phyloP scores from a whole-genome alignment of 768 basidiomycete species.

The Amanita inopinata region DNA sequence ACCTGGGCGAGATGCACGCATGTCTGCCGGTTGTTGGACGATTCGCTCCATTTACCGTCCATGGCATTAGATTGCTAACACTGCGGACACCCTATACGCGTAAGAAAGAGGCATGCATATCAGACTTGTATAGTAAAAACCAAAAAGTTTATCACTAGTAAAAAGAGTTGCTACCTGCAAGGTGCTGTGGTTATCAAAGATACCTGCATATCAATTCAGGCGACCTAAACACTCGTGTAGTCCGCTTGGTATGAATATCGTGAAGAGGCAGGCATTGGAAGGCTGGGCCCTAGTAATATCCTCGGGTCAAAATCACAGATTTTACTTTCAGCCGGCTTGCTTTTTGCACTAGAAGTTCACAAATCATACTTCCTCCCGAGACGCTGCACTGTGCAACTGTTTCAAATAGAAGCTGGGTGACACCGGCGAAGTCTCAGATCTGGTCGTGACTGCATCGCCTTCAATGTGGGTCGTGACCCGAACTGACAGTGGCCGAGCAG shows the following conservation, averaged over 20 bases:
- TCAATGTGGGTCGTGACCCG: slow-evolving; percentile 1
- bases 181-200: too few relatives aligned
- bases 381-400: not conserved
- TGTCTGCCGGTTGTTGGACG: too few relatives aligned
- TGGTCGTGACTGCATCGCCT: slow-evolving; percentile 1
- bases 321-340: not conserved
- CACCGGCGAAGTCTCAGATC: not conserved
- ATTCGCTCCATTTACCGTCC: too few relatives aligned
- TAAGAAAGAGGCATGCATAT: too few relatives aligned
- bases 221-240: not conserved
- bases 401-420: slow-evolving; percentile 1
- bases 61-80: too few relatives aligned
- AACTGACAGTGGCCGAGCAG: not conserved
- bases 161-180: too few relatives aligned
- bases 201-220: not conserved
- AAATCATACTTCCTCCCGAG: not conserved
- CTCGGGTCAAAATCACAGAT: not conserved
- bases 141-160: too few relatives aligned
- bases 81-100: too few relatives aligned
- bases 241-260: not conserved
- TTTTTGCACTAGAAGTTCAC: slow-evolving; percentile 5
- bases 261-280: not conserved
- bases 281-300: not conserved
- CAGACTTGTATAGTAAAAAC: too few relatives aligned
- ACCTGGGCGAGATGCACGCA: too few relatives aligned